Evolutionary conservation across 1,284 basidiomycete species (phyloP), one percentile per base, ranked within the genome.

Genomic region (Malassezia yamatoensis): DNA sequence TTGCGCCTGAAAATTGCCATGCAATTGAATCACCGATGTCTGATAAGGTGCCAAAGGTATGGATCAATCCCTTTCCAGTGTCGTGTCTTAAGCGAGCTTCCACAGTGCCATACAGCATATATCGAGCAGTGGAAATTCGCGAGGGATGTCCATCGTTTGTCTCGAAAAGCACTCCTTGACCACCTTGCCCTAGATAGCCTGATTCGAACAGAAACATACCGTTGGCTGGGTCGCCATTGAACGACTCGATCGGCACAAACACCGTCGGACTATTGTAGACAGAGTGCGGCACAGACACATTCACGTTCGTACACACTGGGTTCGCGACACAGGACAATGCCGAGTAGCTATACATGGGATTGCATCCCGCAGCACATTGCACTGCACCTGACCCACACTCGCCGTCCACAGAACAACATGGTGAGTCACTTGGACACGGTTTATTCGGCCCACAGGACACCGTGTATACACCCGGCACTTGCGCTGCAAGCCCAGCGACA

Each of bases 281-380:
- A 45, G 32, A 38, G 6, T 65, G 62, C 24, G 51, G 16, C 46
- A 73, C 49, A 10, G 51, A 51, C 44, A 66, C 36, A 38, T 65
- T 59, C 16, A 61, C 58, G 15, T 56, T 51, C 33, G 43, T 50
- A 49, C 70, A 73, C 18, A 73, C 53, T 7, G 70, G 67, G 12
- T 62, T 70, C 10, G 69, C 60, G 11, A 64, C 50, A 45, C 70
- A 73, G 4, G 65, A 64, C n/a, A 48, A 44, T 10, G 67, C 35
- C 37, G 58, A 57, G 51, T 58, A 56, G 47, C 67, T 70, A 20
- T 36, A 50, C 57, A 64, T 20, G 0, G 70, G 64, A 18, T 71
- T 54, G 41, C 70, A 73, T n/a, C 70, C 70, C n/a, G 43, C 53
- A 12, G 62, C 65, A 53, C 68, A 69, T 21, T 68, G 65, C 60